A percentile compares a stretch with the other conserved stretches of the same genome.
phyloP scores from a whole-genome alignment of 495 filamentous ascomycete species.

The Aspergillus biplanus region DNA sequence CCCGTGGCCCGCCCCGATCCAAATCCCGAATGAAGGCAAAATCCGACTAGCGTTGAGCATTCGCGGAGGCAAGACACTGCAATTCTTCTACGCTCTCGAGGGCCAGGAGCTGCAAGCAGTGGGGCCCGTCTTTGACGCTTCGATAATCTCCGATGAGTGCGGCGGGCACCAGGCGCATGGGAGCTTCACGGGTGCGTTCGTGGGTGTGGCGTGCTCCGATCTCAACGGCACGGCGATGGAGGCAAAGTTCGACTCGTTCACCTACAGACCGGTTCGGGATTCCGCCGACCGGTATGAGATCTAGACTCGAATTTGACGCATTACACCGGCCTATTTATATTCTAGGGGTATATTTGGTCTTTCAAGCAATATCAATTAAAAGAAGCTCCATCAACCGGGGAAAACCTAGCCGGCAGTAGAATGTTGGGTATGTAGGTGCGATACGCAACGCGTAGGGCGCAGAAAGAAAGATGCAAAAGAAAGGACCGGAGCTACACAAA shows the following conservation, averaged over 20 bases:
- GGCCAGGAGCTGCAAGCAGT: constrained; percentile 6
- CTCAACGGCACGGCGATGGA: constrained; percentile 7
- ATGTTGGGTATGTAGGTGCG: too few relatives aligned
- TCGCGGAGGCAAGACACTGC: constrained; percentile 10
- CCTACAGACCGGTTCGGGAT: constrained; percentile 12
- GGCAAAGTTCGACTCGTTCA: constrained; percentile 11
- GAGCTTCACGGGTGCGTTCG: constrained; percentile 17
- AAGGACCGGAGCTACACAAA: too few relatives aligned
- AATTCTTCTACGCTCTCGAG: constrained; percentile 19
- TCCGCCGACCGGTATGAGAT: constrained; percentile 12
- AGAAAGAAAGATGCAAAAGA: too few relatives aligned
- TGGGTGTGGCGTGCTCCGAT: constrained; percentile 19
- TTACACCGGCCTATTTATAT: too few relatives aligned
- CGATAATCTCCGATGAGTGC: constrained; percentile 17
- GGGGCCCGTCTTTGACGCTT: constrained; percentile 16
- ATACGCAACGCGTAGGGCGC: too few relatives aligned
- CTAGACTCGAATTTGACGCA: background rate
- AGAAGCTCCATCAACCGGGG: too few relatives aligned
- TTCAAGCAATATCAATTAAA: too few relatives aligned
- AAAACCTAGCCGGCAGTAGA: too few relatives aligned
- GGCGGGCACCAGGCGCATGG: constrained; percentile 17
- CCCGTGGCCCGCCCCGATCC: background rate
- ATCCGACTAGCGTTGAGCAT: constrained; percentile 11
- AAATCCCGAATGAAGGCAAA: constrained; percentile 9
- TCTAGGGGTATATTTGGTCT: too few relatives aligned